A percentile compares a stretch with the other conserved stretches of the same genome.
phyloP scores from a whole-genome alignment of 202 grass and related monocot genomes.

The Schoenoplectus triqueter region DNA sequence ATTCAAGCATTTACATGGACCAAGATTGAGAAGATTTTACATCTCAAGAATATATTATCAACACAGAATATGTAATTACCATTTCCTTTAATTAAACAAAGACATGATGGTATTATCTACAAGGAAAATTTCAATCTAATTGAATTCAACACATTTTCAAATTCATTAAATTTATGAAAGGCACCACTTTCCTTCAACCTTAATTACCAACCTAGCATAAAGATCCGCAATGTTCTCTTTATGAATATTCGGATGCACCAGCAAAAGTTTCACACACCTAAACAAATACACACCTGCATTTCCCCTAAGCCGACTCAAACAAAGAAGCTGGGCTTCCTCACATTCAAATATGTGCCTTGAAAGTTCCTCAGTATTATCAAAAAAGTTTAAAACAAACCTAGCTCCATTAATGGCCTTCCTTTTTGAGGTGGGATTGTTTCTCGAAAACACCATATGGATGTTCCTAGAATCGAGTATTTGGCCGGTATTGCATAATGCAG shows the following conservation, averaged over 20 bases:
- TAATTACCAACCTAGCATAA: slow-evolving; percentile 52
- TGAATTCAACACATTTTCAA: slow-evolving; percentile 48
- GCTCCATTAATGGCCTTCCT: slow-evolving; percentile 58
- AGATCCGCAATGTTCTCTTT: slow-evolving; percentile 58
- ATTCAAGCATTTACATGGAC: background rate
- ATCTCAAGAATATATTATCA: background rate
- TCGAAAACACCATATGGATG: slow-evolving; percentile 37
- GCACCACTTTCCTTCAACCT: slow-evolving; percentile 54
- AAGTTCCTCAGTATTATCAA: slow-evolving; percentile 64
- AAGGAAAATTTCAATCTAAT: slow-evolving; percentile 30
- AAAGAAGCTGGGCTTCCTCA: slow-evolving; percentile 49
- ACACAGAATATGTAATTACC: background rate
- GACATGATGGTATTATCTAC: slow-evolving; percentile 17
- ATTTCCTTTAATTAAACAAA: background rate
- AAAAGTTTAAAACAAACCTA: slow-evolving; percentile 57
- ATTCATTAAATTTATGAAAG: slow-evolving; percentile 54
- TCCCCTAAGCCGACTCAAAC: slow-evolving; percentile 60
- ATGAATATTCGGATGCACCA: slow-evolving; percentile 40
- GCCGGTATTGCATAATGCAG: slow-evolving; percentile 61
- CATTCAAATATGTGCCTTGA: slow-evolving; percentile 59
- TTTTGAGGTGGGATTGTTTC: slow-evolving; percentile 33
- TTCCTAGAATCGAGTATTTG: slow-evolving; percentile 50
- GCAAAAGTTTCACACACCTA: slow-evolving; percentile 55
- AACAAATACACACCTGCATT: slow-evolving; percentile 57
- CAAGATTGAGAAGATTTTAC: background rate